These are phyloP conservation scores for Emericellopsis cladophorae DNA, from an alignment of 2,329 filamentous ascomycete species.

Conservation along the genomic window DNA sequence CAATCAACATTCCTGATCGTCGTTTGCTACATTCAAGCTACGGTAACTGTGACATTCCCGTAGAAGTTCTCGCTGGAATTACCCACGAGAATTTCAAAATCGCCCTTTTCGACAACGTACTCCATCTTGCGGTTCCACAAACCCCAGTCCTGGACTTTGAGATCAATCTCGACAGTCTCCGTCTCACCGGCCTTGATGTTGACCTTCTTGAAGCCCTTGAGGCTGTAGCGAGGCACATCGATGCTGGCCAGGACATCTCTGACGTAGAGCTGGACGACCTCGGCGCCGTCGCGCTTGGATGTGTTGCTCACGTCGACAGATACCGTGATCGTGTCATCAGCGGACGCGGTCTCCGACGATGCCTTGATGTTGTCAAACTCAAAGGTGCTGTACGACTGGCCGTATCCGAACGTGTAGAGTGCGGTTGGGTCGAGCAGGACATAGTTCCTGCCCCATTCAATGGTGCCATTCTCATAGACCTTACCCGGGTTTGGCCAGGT, in stretches of 20 bases:
- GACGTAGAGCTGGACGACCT: conserved; percentile 58
- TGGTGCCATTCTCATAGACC: conserved; percentile 41
- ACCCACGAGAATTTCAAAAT: conserved; percentile 52
- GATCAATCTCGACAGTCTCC: conserved; percentile 33
- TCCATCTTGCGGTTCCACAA: conserved; percentile 50
- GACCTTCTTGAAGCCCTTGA: conserved; percentile 59
- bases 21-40: conserved; percentile 10
- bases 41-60: conserved; percentile 42
- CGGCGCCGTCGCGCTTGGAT: conserved; percentile 41
- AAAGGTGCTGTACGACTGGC: conserved; percentile 53
- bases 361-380: conserved; percentile 41
- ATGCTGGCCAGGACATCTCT: conserved; percentile 49
- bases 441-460: conserved; percentile 53
- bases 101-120: conserved; percentile 62
- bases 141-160: conserved; percentile 42
- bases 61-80: conserved; percentile 43
- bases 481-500: conserved; percentile 37
- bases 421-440: conserved; percentile 47
- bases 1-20: too few relatives aligned
- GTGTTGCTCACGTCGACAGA: conserved; percentile 51
- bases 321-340: conserved; percentile 41
- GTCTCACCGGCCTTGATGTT: conserved; percentile 46
- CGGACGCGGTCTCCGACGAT: conserved; percentile 30
- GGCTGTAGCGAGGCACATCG: conserved; percentile 49
- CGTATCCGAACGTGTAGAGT: conserved; percentile 54